Evolutionary conservation across 225 moss, liverwort and hornwort genomes (phyloP).

Genomic region (Pseudisothecium myosuroides): DNA sequence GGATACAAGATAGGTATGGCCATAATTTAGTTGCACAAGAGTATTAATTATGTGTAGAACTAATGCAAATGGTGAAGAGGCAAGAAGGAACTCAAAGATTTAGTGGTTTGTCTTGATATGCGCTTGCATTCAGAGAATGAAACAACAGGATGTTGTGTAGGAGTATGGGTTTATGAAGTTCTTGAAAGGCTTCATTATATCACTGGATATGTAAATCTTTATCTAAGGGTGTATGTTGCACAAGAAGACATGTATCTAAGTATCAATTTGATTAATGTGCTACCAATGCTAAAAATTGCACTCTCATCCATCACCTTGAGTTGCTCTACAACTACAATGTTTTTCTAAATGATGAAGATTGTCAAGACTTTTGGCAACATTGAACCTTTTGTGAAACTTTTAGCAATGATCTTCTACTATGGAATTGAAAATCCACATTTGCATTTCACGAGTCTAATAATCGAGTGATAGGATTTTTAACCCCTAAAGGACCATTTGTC

Average conservation of each 20-base stretch:
- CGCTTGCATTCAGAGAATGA: not conserved
- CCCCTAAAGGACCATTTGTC: too few species aligned
- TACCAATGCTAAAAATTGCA: not conserved
- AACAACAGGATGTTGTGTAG: not conserved
- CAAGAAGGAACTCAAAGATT: not conserved
- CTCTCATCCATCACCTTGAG: not conserved
- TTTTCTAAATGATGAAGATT: not conserved
- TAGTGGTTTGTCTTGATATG: not conserved
- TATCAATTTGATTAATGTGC: not conserved
- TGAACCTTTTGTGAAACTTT: not conserved
- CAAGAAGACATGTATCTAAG: accelerated
- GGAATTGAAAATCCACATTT: not conserved
- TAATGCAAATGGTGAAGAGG: not conserved
- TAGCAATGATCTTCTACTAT: not conserved
- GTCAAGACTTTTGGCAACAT: not conserved
- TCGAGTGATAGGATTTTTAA: accelerated
- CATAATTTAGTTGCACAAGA: not conserved
- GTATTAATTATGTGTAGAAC: not conserved
- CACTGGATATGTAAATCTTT: not conserved
- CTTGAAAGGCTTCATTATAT: not conserved
- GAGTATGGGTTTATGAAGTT: not conserved
- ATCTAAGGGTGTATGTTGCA: accelerated
- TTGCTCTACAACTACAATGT: not conserved
- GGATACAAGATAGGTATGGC: accelerated
- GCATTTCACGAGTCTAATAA: not conserved